These are phyloP conservation scores for Solanum acaule DNA, from an alignment of 257 asterid species.

Conservation along the genomic window DNA sequence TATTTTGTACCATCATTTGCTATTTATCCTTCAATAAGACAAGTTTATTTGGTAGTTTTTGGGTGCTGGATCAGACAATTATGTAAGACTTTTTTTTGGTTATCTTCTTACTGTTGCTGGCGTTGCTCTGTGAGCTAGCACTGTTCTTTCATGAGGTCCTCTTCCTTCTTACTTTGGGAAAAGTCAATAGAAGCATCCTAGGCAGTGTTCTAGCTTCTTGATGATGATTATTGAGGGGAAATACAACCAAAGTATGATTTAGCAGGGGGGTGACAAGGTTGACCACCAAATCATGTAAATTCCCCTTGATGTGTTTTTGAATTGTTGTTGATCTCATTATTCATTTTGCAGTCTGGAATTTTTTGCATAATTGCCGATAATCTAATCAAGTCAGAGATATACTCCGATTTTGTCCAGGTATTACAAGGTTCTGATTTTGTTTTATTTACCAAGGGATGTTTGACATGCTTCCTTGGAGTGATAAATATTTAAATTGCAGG, in stretches of 20 bases:
- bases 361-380: slow-evolving; percentile 68
- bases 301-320: background rate
- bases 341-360: slow-evolving; percentile 58
- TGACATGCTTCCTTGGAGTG: background rate
- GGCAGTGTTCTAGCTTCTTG: background rate
- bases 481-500: slow-evolving; percentile 38
- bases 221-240: background rate
- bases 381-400: slow-evolving; percentile 60
- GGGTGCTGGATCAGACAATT: background rate
- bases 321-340: background rate
- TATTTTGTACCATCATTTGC: background rate
- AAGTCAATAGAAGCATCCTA: background rate
- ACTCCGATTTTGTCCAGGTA: slow-evolving; percentile 83
- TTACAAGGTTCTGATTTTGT: background rate
- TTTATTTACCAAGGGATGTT: background rate
- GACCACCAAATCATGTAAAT: background rate
- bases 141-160: background rate
- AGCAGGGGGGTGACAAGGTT: background rate
- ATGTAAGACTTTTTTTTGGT: background rate
- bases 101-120: background rate
- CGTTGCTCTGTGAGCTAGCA: background rate
- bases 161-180: background rate
- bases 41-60: background rate
- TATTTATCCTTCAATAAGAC: background rate
- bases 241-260: background rate